These are phyloP conservation scores for Candida neerlandica DNA, from an alignment of 1,139 yeast genomes.

Conservation along the genomic window DNA sequence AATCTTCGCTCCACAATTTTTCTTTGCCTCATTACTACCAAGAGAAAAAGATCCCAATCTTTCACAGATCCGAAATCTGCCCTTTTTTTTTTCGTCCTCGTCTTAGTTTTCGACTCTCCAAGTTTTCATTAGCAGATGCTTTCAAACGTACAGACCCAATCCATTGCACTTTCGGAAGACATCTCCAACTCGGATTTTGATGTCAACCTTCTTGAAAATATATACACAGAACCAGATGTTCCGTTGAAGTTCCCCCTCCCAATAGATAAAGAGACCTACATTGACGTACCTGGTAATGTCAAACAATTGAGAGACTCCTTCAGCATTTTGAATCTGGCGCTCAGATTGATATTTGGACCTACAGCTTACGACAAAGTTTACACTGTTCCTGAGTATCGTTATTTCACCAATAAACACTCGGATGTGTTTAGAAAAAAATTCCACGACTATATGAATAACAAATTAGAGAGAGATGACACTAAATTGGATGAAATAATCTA, in stretches of 20 bases:
- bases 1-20: no score
- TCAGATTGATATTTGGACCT: slow-evolving; percentile 31
- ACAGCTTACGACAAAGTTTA: slow-evolving; percentile 34
- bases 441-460: slow-evolving; percentile 35
- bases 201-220: slow-evolving; percentile 43
- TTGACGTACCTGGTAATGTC: slow-evolving; percentile 33
- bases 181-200: slow-evolving; percentile 26
- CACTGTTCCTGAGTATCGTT: slow-evolving; percentile 37
- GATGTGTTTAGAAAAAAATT: slow-evolving; percentile 32
- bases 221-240: slow-evolving; percentile 33
- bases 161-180: slow-evolving; percentile 6
- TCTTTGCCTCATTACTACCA: no score
- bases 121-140: background rate
- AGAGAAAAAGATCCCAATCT: no score
- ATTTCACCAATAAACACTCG: slow-evolving; percentile 37
- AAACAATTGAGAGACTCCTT: slow-evolving; percentile 28
- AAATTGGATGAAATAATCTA: slow-evolving; percentile 42
- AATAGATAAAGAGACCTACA: slow-evolving; percentile 33
- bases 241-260: slow-evolving; percentile 46
- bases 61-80: background rate
- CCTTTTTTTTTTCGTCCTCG: background rate
- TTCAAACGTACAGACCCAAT: background rate
- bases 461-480: slow-evolving; percentile 35
- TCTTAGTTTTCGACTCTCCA: background rate
- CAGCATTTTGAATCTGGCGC: slow-evolving; percentile 34